These are phyloP conservation scores for Byssochlamys sp. DNA, from an alignment of 2,329 filamentous ascomycete genomes.

Conservation along the genomic window DNA sequence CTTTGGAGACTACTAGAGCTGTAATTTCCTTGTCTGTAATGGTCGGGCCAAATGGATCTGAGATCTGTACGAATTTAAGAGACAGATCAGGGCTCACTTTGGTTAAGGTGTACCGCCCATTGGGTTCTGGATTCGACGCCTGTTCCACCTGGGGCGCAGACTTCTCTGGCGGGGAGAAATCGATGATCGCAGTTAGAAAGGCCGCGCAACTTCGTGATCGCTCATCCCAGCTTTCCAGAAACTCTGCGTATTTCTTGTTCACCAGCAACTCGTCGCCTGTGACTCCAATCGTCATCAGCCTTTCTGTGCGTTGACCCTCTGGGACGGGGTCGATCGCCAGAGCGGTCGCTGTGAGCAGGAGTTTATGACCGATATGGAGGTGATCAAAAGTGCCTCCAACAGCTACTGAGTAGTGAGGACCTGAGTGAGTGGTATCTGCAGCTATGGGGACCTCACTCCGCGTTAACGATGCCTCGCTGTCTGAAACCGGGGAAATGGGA, in stretches of 20 bases:
- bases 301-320: conserved; percentile 29
- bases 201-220: conserved; percentile 60
- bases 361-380: conserved; percentile 86
- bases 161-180: conserved; percentile 46
- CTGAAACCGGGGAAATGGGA: conserved; percentile 13
- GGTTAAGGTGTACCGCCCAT: conserved; percentile 29
- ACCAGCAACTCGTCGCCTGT: conserved; percentile 76
- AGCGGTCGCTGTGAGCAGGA: conserved; percentile 80
- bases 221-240: conserved; percentile 68
- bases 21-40: conserved; percentile 70
- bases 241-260: conserved; percentile 79
- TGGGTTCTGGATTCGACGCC: conserved; percentile 27
- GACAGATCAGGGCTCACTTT: conserved; percentile 53
- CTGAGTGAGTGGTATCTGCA: conserved; percentile 11
- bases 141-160: conserved; percentile 19
- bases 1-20: conserved; percentile 74
- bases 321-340: conserved; percentile 54
- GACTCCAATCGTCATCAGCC: conserved; percentile 69
- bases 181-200: conserved; percentile 57
- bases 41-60: conserved; percentile 82
- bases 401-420: conserved; percentile 54
- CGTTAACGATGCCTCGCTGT: conserved; percentile 13
- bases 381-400: conserved; percentile 95
- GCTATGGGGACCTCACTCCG: conserved; percentile 12
- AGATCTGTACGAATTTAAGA: conserved; percentile 73